A percentile compares a stretch with the other conserved stretches of the same genome.
Evolutionary conservation across 257 asterid species (phyloP).

Genomic region (Gardenia jasminoides): DNA sequence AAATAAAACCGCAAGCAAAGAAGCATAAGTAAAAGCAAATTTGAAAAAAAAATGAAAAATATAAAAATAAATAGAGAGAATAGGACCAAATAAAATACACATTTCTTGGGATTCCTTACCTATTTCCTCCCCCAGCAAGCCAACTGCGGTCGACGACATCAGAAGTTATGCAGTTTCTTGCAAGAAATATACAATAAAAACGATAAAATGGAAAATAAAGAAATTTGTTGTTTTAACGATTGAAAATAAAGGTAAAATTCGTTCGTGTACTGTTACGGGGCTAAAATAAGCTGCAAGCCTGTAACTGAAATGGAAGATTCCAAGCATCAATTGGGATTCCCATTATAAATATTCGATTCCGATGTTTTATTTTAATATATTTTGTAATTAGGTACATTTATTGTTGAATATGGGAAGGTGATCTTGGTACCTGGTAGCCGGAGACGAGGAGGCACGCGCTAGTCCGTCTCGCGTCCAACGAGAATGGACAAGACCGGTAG

Average conservation of each 20-base stretch:
- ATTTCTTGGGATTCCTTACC: slow-evolving; percentile 8
- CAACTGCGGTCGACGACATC: slow-evolving; percentile 2
- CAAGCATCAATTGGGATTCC: slow-evolving; percentile 15
- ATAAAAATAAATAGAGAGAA: too few relatives aligned
- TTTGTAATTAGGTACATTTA: too few relatives aligned
- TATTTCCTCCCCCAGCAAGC: slow-evolving; percentile 16
- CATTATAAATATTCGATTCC: background rate
- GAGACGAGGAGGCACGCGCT: background rate
- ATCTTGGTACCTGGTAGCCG: too few relatives aligned
- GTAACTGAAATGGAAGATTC: slow-evolving; percentile 17
- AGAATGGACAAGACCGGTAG: background rate
- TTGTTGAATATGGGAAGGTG: too few relatives aligned
- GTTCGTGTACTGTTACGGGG: background rate
- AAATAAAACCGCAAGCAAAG: background rate
- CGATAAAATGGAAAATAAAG: background rate
- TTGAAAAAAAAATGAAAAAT: background rate
- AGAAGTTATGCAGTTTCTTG: slow-evolving; percentile 18
- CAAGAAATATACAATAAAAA: background rate
- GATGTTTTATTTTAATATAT: too few relatives aligned
- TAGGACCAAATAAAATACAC: background rate
- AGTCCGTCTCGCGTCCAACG: background rate
- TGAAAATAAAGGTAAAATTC: background rate
- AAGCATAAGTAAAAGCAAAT: background rate
- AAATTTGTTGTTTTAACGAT: background rate
- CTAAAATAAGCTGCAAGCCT: slow-evolving; percentile 19